Conservation (phyloP, 306 rosid species). For the Rosa persica region DNA sequence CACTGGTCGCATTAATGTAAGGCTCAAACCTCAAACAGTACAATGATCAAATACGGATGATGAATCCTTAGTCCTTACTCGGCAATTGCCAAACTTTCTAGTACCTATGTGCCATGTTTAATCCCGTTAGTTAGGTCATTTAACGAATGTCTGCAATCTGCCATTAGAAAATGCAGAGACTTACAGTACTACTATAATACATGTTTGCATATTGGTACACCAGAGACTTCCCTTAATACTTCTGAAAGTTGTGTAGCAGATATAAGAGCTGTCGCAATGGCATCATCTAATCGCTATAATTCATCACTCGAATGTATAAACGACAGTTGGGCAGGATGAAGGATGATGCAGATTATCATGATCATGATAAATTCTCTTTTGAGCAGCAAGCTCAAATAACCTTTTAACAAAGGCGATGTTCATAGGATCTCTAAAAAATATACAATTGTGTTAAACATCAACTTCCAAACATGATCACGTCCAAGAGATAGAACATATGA, state of each 20-base stretch:
- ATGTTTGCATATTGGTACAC: no score
- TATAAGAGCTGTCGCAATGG: background rate
- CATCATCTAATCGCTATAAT: background rate
- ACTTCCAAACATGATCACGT: background rate
- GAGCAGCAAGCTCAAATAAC: background rate
- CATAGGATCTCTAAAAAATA: background rate
- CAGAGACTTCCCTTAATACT: no score
- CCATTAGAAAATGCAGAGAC: no score
- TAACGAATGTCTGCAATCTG: no score
- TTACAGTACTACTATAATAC: no score
- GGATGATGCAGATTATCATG: background rate
- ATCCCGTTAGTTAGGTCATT: no score
- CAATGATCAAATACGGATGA: background rate
- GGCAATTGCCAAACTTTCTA: no score
- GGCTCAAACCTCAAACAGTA: no score
- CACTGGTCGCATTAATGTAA: no score
- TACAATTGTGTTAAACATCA: background rate
- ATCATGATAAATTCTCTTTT: background rate
- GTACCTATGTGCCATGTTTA: background rate
- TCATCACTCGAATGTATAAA: no score
- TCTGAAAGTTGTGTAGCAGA: background rate
- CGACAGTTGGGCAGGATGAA: background rate
- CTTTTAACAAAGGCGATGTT: background rate
- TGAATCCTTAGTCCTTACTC: no score
- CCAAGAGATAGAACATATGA: background rate